Evolutionary conservation across 257 asterid species (phyloP), one percentile per base, ranked within the genome.

Genomic region (Thymus mandschuricus): DNA sequence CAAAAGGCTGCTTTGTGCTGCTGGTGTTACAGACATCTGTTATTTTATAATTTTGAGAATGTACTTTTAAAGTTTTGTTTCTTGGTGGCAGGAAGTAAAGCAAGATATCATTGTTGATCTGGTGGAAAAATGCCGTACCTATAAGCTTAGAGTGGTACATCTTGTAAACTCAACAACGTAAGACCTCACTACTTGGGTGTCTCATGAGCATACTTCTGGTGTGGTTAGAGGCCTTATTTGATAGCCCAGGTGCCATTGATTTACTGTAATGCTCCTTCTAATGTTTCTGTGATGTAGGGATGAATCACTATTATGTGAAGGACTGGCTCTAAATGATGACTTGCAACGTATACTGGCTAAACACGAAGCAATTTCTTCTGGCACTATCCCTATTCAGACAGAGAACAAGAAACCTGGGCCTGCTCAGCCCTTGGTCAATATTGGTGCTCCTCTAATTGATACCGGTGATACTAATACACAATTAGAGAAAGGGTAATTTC

Each of bases 101-200:
- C 98, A 92, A 85, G 99, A 95, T 73, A 96, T 95, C 66, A 88
- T 95, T 82, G 92, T 92, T 76, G 99, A 92, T 80, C 78, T 95
- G 82, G 99, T 95, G 77, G 96, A 88, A 74, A 97, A 92, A 65
- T 95, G 99, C 63, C 98, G 98, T 68, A 86, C 84, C 21, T 95
- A 84, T 86, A 95, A 92, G 86, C 98, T 89, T 81, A 84, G 98
- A 83, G 97, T 94, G 67, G 97, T 94, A 48, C 97, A 94, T 85
- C 96, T 94, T 74, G 95, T 94, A 63, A 94, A 94, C 84, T 94
- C 98, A 15, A 94, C 99, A 57, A 81, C 97, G 99, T 95, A 87
- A 89, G 99, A 74, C 81, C 82, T 68, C 71, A 48, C 62, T 70
- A 66, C 76, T 48, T 60, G 52, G 9, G 31, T 52, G 29, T 44